Evolutionary conservation across 768 basidiomycete species (phyloP).

Genomic region (Lactarius trivialis): DNA sequence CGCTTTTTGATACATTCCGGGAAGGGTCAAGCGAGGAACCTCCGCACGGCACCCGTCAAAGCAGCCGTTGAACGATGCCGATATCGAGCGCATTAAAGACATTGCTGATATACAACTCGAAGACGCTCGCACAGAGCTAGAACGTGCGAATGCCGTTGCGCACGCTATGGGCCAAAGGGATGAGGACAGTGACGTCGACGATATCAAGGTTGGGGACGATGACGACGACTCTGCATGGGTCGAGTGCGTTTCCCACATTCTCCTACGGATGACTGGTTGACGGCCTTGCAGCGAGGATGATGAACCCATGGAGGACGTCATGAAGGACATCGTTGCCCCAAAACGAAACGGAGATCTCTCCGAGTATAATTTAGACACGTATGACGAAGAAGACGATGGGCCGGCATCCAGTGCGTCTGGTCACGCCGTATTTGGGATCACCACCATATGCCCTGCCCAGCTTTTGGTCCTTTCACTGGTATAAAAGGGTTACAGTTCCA

Average conservation of each 20-base stretch:
- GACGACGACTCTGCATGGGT: conserved; percentile 62
- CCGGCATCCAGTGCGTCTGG: conserved; percentile 30
- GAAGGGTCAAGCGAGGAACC: conserved; percentile 75
- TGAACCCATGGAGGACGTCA: conserved; percentile 49
- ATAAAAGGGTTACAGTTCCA: conserved; percentile 94
- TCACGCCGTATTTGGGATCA: conserved; percentile 4
- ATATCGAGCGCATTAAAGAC: conserved; percentile 83
- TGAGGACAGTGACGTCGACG: conserved; percentile 61
- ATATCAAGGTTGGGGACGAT: conserved; percentile 39
- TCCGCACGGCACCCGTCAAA: conserved; percentile 69
- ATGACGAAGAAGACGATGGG: conserved; percentile 67
- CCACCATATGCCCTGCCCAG: conserved; percentile 32
- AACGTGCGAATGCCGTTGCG: conserved; percentile 72
- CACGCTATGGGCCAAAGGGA: conserved; percentile 61
- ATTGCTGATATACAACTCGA: conserved; percentile 85
- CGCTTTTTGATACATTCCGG: conserved; percentile 13
- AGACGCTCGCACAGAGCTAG: conserved; percentile 80
- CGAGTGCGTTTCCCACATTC: conserved; percentile 57
- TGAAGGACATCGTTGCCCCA: conserved; percentile 32
- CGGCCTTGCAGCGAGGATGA: conserved; percentile 38
- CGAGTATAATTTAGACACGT: conserved; percentile 85
- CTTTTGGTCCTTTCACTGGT: conserved; percentile 80
- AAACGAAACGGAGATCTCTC: conserved; percentile 52
- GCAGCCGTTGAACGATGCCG: conserved; percentile 86
- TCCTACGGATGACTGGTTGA: conserved; percentile 31